Conservation (phyloP, 139 green algal species). For the Asterochloris sp. region DNA sequence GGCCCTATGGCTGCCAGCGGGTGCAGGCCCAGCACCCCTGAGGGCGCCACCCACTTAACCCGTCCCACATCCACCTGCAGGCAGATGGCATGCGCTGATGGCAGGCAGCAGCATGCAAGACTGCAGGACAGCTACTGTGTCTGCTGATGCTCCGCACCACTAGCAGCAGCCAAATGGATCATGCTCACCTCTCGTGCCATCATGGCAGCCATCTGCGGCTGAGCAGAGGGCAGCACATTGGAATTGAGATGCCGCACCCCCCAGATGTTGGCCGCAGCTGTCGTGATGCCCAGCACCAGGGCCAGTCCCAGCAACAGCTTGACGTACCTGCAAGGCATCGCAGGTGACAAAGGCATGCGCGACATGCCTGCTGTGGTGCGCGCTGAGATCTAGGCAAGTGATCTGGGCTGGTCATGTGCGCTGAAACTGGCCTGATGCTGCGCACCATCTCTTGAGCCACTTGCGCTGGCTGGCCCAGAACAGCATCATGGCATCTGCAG, state of each 20-base stretch:
- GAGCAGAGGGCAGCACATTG: constrained; percentile 21
- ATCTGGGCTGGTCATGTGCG: too few relatives aligned
- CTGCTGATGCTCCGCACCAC: background rate
- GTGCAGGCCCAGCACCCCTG: constrained; percentile 46
- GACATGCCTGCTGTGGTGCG: constrained; percentile 5
- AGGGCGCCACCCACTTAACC: constrained; percentile 47
- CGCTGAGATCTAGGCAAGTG: background rate
- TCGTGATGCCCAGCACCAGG: constrained; percentile 20
- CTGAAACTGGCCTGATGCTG: too few relatives aligned
- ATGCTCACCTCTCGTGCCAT: constrained; percentile 36
- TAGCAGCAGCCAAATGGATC: background rate
- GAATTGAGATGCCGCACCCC: constrained; percentile 34
- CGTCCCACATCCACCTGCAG: constrained; percentile 40
- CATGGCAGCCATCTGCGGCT: constrained; percentile 10
- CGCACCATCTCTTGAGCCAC: too few relatives aligned
- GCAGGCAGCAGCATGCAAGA: background rate
- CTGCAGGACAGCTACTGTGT: background rate
- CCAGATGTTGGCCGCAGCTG: constrained; percentile 40
- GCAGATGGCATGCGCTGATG: too few relatives aligned
- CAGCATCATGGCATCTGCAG: too few relatives aligned
- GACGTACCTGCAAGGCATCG: constrained; percentile 1
- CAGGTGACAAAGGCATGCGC: background rate
- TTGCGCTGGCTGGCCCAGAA: too few relatives aligned
- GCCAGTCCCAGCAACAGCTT: constrained; percentile 9
- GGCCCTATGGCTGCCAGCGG: constrained; percentile 56